These are phyloP conservation scores for Glycine latifolia DNA, from an alignment of 306 rosid genomes.

Conservation along the genomic window DNA sequence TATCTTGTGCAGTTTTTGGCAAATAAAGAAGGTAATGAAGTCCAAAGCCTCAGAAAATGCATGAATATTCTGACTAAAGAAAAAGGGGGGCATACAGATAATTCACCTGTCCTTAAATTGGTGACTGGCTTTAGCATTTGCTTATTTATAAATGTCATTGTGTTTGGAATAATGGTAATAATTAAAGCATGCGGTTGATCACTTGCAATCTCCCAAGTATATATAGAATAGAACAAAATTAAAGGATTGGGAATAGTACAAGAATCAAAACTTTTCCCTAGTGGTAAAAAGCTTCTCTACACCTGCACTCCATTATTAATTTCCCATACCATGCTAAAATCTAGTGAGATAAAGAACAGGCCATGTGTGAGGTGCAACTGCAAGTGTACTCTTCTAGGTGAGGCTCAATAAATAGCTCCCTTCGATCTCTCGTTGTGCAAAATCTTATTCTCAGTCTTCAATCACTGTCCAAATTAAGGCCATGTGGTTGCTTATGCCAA, in stretches of 20 bases:
- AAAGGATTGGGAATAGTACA: conserved; percentile 12
- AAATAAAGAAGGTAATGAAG: conserved; percentile 1
- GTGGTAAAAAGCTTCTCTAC: conserved; percentile 49
- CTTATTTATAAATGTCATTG: conserved; percentile 10
- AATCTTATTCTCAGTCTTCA: conserved; percentile 41
- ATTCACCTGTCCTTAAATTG: conserved; percentile 6
- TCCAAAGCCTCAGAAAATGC: conserved; percentile 10
- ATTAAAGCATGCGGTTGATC: conserved; percentile 34
- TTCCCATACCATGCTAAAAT: conserved; percentile 54
- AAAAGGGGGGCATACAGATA: not conserved
- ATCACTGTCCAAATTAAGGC: conserved; percentile 47
- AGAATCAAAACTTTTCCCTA: conserved; percentile 38
- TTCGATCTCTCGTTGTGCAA: conserved; percentile 33
- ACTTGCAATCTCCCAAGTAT: conserved; percentile 34
- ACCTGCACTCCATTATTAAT: conserved; percentile 53
- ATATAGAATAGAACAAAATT: conserved; percentile 19
- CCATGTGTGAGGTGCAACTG: conserved; percentile 56
- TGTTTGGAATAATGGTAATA: conserved; percentile 44
- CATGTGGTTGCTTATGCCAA: conserved; percentile 56
- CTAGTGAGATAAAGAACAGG: conserved; percentile 47
- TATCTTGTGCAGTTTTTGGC: conserved; percentile 39
- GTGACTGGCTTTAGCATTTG: conserved; percentile 30
- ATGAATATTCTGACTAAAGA: not conserved
- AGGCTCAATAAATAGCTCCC: conserved; percentile 55
- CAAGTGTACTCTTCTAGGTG: conserved; percentile 45